A percentile compares a stretch with the other conserved stretches of the same genome.
Evolutionary conservation across 371 early-diverging fungal genomes (phyloP).

Genomic region (Apophysomyces variabilis): DNA sequence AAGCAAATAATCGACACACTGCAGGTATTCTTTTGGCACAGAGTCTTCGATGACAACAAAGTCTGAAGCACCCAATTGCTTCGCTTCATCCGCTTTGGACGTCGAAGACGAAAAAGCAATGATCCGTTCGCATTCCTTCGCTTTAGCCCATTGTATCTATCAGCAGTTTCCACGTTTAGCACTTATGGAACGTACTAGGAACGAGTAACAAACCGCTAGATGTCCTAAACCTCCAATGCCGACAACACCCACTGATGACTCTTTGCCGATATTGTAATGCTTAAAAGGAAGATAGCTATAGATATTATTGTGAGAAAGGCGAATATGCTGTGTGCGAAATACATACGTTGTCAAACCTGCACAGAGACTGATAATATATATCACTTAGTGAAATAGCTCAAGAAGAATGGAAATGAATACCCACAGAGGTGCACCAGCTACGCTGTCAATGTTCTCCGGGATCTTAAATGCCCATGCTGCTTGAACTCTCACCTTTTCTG

Average conservation of each 20-base stretch:
- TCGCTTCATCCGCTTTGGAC: conserved; percentile 69
- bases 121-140: conserved; percentile 63
- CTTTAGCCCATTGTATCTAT: conserved; percentile 63
- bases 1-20: conserved; percentile 56
- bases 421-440: conserved; percentile 51
- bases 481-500: conserved; percentile 47
- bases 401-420: conserved; percentile 5
- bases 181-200: not conserved
- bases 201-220: conserved; percentile 44
- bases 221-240: conserved; percentile 84
- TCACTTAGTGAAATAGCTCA: not conserved
- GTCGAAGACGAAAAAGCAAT: conserved; percentile 74
- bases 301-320: not conserved
- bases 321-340: not conserved
- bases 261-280: conserved; percentile 46
- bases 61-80: conserved; percentile 70
- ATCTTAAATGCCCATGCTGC: conserved; percentile 55
- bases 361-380: conserved; percentile 49
- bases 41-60: conserved; percentile 25
- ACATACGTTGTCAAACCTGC: conserved; percentile 72
- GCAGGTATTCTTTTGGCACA: conserved; percentile 16
- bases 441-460: conserved; percentile 51
- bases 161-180: too few species aligned
- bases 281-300: conserved; percentile 57
- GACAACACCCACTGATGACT: conserved; percentile 64